A percentile compares a stretch with the other conserved stretches of the same genome.
phyloP scores from a whole-genome alignment of 345 rosid genomes.

The Salix udensis region DNA sequence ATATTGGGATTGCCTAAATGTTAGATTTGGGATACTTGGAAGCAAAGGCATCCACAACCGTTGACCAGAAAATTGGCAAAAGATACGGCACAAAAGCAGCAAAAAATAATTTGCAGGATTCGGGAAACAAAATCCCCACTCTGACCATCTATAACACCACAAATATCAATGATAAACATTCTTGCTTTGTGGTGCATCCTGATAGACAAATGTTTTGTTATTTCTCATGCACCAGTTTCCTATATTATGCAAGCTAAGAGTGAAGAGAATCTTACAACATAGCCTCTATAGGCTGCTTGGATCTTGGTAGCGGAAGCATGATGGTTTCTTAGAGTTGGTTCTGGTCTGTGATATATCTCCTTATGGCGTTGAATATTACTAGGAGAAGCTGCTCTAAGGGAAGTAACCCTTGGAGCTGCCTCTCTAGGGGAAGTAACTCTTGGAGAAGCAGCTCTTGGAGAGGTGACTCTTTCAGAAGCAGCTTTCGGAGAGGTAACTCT shows the following conservation, averaged over 20 bases:
- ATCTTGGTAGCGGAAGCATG: conserved; percentile 72
- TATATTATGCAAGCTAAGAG: not conserved
- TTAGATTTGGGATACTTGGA: not conserved
- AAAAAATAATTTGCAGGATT: not conserved
- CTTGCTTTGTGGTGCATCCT: not conserved
- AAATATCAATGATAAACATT: not conserved
- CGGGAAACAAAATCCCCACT: not conserved
- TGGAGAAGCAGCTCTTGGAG: conserved; percentile 48
- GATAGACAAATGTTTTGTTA: not conserved
- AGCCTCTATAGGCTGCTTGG: conserved; percentile 88
- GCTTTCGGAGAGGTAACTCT: conserved; percentile 38
- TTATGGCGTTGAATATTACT: conserved; percentile 34
- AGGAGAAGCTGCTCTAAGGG: conserved; percentile 47
- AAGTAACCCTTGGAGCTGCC: conserved; percentile 52
- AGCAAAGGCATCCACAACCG: not conserved
- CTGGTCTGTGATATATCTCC: conserved; percentile 55
- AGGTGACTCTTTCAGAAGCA: conserved; percentile 42
- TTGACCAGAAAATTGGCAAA: not conserved
- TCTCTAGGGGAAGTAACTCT: conserved; percentile 47
- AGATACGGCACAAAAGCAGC: not conserved
- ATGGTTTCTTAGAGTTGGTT: conserved; percentile 54
- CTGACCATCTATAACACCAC: not conserved
- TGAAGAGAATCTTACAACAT: conserved; percentile 52
- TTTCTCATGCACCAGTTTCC: not conserved
- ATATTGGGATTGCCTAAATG: not conserved